These are phyloP conservation scores for Lasiodiplodia gonubiensis DNA, from an alignment of 2,329 filamentous ascomycete species.

Conservation along the genomic window DNA sequence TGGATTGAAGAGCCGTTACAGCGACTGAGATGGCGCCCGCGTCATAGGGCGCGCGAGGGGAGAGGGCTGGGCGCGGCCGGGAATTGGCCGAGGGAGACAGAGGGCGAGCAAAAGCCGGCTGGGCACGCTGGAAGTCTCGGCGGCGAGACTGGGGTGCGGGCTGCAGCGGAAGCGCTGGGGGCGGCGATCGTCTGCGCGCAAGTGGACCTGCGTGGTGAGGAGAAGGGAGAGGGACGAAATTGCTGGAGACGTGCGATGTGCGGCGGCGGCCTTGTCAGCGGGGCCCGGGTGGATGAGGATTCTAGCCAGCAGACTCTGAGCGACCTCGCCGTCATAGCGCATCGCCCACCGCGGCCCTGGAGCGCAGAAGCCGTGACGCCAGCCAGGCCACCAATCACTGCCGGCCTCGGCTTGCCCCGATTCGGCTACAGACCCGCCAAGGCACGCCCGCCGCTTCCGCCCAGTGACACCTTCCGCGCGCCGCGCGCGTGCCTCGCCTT, in stretches of 20 bases:
- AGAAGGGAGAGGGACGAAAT: conserved; percentile 6
- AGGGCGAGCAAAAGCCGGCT: not conserved
- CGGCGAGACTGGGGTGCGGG: conserved; percentile 10
- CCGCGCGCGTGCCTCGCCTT: conserved; percentile 19
- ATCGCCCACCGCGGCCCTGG: too few relatives aligned
- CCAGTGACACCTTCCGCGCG: conserved; percentile 8
- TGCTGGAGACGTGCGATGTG: not conserved
- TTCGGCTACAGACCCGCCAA: conserved; percentile 2
- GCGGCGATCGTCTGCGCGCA: conserved; percentile 21
- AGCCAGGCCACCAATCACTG: not conserved
- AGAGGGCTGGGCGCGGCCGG: conserved; percentile 21
- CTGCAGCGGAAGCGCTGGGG: conserved; percentile 21
- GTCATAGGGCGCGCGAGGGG: conserved; percentile 28
- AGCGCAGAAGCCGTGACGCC: not conserved
- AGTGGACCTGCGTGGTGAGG: conserved; percentile 25
- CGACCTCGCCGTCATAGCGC: not conserved
- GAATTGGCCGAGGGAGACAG: conserved; percentile 22
- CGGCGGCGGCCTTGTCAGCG: conserved; percentile 10
- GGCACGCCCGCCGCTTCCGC: conserved; percentile 9
- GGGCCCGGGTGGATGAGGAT: conserved; percentile 11
- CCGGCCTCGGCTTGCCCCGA: not conserved
- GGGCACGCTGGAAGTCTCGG: conserved; percentile 9
- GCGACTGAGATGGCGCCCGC: conserved; percentile 22
- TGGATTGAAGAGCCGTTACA: conserved; percentile 13
- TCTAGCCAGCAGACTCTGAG: conserved; percentile 16